Conservation (phyloP, 331 rosid genomes). For the Telfairia occidentalis region DNA sequence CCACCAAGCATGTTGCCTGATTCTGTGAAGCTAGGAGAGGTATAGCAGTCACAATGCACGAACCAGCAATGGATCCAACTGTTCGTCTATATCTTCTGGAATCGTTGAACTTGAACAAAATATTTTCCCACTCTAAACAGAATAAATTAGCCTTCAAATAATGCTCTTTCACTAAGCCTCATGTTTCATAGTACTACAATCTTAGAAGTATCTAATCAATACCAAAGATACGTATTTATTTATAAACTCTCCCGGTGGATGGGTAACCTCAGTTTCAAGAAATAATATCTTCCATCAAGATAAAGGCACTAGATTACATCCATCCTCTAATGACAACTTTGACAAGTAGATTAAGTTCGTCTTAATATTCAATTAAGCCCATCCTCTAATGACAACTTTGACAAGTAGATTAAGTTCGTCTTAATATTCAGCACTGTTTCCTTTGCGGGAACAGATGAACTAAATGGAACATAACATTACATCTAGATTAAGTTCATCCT, state of each 20-base stretch:
- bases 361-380: conserved; percentile 2
- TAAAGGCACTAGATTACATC: no score
- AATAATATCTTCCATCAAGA: no score
- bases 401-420: not conserved
- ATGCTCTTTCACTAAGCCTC: not conserved
- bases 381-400: not conserved
- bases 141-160: conserved; percentile 19
- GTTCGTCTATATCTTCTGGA: conserved; percentile 72
- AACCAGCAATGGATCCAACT: conserved; percentile 71
- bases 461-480: not conserved
- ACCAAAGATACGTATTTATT: no score
- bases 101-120: conserved; percentile 65
- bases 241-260: no score
- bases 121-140: conserved; percentile 60
- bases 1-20: conserved; percentile 59
- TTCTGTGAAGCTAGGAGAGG: conserved; percentile 66
- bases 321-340: not conserved
- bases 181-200: not conserved
- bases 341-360: not conserved
- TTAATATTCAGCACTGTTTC: not conserved
- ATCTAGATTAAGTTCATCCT: not conserved
- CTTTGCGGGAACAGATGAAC: not conserved
- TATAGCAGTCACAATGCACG: conserved; percentile 62
- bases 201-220: not conserved
- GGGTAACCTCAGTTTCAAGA: no score